Percentiles rank a stretch among this genome's conserved stretches.
Evolutionary conservation across 73 alveolate species (phyloP).

Genomic region (Paramecium octaurelia): DNA sequence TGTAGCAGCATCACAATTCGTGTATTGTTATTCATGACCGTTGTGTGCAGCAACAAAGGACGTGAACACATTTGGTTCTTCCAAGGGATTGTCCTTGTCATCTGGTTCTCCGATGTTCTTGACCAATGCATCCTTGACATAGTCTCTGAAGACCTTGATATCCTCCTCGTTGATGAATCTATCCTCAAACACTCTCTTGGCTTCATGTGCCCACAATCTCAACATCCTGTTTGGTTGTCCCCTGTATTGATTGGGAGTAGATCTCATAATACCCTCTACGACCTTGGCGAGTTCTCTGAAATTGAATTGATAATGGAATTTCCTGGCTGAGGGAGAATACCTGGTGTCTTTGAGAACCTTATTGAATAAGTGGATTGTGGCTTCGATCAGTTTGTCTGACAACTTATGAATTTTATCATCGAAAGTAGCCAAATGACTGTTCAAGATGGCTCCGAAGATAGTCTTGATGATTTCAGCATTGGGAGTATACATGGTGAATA

Average conservation of each 20-base stretch:
- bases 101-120: constrained; percentile 59
- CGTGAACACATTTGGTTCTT: constrained; percentile 84
- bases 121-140: constrained; percentile 40
- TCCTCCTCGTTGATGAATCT: constrained; percentile 94
- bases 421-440: constrained; percentile 87
- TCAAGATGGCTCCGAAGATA: constrained; percentile 84
- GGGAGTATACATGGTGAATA: constrained; percentile 86
- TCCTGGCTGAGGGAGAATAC: constrained; percentile 98
- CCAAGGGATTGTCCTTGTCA: constrained; percentile 80
- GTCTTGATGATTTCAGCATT: constrained; percentile 83
- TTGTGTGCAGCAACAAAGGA: constrained; percentile 86
- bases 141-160: constrained; percentile 77
- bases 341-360: constrained; percentile 87
- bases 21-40: constrained; percentile 65
- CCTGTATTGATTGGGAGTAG: constrained; percentile 91
- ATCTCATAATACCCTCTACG: constrained; percentile 91
- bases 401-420: constrained; percentile 85
- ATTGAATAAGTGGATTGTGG: constrained; percentile 84
- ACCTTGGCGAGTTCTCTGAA: constrained; percentile 95
- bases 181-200: constrained; percentile 96
- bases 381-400: constrained; percentile 86
- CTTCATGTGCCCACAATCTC: constrained; percentile 99
- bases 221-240: constrained; percentile 89
- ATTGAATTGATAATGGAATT: constrained; percentile 99
- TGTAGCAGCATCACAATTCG: constrained; percentile 54